Conservation (phyloP, 371 early-diverging fungal species). For the Mucor plumbeus region DNA sequence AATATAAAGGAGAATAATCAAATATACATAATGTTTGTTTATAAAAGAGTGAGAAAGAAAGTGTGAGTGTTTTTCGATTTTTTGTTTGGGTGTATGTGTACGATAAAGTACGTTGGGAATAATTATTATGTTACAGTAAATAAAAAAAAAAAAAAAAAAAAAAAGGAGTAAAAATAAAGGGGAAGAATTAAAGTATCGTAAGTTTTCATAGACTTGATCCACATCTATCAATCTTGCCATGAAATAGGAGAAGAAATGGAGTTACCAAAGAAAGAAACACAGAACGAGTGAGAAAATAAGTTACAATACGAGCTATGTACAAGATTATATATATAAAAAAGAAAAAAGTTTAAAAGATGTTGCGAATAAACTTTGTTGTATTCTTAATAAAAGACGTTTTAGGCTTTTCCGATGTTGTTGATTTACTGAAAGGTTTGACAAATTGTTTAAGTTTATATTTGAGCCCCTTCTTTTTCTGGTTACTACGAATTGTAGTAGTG, state of each 20-base stretch:
- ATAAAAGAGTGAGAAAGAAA: neutral
- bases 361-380: conserved; percentile 25
- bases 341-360: conserved; percentile 11
- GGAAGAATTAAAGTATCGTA: neutral
- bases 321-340: conserved; percentile 1
- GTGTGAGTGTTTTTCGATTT: neutral
- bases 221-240: conserved; percentile 4
- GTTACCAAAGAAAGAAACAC: neutral
- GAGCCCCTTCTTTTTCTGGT: conserved; percentile 23
- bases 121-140: conserved; percentile 12
- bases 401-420: conserved; percentile 16
- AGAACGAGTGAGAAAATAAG: neutral
- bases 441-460: conserved; percentile 20
- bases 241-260: neutral
- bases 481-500: conserved; percentile 4
- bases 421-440: conserved; percentile 20
- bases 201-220: conserved; percentile 1
- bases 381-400: conserved; percentile 15
- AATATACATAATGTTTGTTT: neutral
- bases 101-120: conserved; percentile 10
- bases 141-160: neutral
- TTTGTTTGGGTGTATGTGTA: neutral
- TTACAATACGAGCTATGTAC: conserved; percentile 1
- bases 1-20: neutral
- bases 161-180: neutral